phyloP scores from a whole-genome alignment of 2,329 filamentous ascomycete genomes.

The Venturia aucupariae region DNA sequence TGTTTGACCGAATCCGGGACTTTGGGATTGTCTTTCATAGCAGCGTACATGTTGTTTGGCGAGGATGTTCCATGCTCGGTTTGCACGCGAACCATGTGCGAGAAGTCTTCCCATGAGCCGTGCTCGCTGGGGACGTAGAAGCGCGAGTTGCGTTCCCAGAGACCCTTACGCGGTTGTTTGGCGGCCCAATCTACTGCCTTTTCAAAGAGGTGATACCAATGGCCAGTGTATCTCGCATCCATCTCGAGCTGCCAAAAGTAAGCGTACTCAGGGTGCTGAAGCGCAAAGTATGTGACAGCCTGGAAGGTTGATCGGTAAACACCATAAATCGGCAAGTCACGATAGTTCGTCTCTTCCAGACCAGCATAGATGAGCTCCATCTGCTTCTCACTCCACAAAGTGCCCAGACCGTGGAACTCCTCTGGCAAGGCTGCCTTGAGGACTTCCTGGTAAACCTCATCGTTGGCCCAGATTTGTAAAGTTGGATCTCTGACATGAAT shows the following conservation, averaged over 20 bases:
- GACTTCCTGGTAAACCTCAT: conserved; percentile 61
- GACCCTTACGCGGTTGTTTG: conserved; percentile 57
- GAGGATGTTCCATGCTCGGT: conserved; percentile 43
- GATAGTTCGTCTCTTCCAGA: conserved; percentile 40
- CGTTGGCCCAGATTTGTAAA: conserved; percentile 72
- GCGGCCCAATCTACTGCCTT: conserved; percentile 57
- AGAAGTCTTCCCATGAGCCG: conserved; percentile 64
- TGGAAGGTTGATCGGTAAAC: conserved; percentile 70
- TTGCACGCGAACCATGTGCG: conserved; percentile 53
- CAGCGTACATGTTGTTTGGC: conserved; percentile 36
- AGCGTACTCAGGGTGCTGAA: conserved; percentile 80
- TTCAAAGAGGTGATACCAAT: conserved; percentile 74
- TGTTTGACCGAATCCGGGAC: conserved; percentile 30
- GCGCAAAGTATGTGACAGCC: conserved; percentile 89
- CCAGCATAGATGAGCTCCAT: conserved; percentile 47
- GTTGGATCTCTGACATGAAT: conserved; percentile 76
- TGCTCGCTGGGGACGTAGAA: conserved; percentile 68
- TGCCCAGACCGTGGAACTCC: conserved; percentile 44
- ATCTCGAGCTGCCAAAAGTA: conserved; percentile 96
- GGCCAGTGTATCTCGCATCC: conserved; percentile 82
- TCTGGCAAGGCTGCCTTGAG: conserved; percentile 38
- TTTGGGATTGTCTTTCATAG: conserved; percentile 32
- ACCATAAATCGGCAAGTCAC: conserved; percentile 59
- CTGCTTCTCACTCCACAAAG: conserved; percentile 43
- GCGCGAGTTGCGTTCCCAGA: conserved; percentile 68